phyloP scores from a whole-genome alignment of 2,329 filamentous ascomycete genomes.

The Fusarium phyllophilum region DNA sequence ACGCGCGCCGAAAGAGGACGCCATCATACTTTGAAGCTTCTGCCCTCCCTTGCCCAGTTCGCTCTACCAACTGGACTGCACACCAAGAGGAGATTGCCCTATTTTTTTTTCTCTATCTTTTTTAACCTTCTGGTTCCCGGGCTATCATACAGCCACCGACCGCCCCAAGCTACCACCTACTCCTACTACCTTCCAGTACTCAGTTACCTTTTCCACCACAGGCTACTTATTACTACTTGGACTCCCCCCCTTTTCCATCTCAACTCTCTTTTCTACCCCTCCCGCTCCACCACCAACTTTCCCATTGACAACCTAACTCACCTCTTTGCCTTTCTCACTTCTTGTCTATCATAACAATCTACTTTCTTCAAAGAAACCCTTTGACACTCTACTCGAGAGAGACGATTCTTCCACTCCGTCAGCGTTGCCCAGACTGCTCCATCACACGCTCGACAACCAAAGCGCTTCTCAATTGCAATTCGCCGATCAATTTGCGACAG shows the following conservation, averaged over 20 bases:
- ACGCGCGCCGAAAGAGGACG: slow-evolving; percentile 26
- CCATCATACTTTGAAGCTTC: slow-evolving; percentile 33
- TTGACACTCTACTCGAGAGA: slow-evolving; percentile 10
- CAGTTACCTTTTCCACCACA: background rate
- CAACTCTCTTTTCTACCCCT: slow-evolving; percentile 41
- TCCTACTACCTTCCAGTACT: background rate
- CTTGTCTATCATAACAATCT: slow-evolving; percentile 29
- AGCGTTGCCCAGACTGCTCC: slow-evolving; percentile 8
- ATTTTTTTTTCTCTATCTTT: slow-evolving; percentile 26
- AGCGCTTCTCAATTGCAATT: slow-evolving; percentile 19
- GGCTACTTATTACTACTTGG: slow-evolving; percentile 42
- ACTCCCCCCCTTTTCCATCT: slow-evolving; percentile 41
- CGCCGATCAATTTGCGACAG: slow-evolving; percentile 28
- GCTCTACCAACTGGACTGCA: slow-evolving; percentile 1
- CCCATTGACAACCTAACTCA: slow-evolving; percentile 41
- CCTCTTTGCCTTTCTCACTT: slow-evolving; percentile 35
- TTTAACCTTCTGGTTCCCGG: slow-evolving; percentile 27
- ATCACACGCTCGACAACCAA: background rate
- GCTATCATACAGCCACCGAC: slow-evolving; percentile 15
- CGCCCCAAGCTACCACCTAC: slow-evolving; percentile 1
- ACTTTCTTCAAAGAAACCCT: slow-evolving; percentile 26
- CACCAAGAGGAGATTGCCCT: slow-evolving; percentile 32
- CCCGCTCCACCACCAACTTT: slow-evolving; percentile 43
- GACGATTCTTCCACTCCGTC: slow-evolving; percentile 13
- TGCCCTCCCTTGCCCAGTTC: slow-evolving; percentile 27